phyloP scores from a whole-genome alignment of 192 early-diverging fungal species.

The Backusella macrospora region DNA sequence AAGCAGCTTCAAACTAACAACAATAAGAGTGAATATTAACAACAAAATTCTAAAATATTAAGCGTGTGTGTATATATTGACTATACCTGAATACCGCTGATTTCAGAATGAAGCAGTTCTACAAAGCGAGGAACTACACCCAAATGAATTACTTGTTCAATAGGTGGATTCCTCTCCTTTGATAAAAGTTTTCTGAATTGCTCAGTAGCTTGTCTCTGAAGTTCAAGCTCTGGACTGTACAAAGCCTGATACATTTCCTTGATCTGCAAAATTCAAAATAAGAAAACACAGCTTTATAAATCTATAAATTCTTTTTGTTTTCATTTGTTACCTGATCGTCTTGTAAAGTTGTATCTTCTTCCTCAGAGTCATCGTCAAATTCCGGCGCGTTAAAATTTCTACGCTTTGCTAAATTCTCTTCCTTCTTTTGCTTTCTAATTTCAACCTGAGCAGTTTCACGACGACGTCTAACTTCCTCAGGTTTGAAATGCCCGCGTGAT shows the following conservation, averaged over 20 bases:
- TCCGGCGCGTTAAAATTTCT: slow-evolving; percentile 52
- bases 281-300: background rate
- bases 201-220: slow-evolving; percentile 42
- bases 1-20: slow-evolving; percentile 54
- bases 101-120: slow-evolving; percentile 46
- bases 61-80: background rate
- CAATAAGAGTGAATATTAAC: background rate
- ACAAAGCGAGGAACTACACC: slow-evolving; percentile 55
- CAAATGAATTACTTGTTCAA: slow-evolving; percentile 50
- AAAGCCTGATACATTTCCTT: slow-evolving; percentile 24
- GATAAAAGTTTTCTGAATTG: slow-evolving; percentile 53
- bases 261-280: background rate
- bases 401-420: slow-evolving; percentile 50
- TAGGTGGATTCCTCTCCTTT: slow-evolving; percentile 54
- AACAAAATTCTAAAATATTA: background rate
- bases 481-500: slow-evolving; percentile 57
- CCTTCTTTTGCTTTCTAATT: slow-evolving; percentile 50
- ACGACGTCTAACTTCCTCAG: slow-evolving; percentile 48
- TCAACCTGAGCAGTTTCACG: slow-evolving; percentile 48
- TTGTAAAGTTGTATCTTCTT: background rate
- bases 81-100: slow-evolving; percentile 37
- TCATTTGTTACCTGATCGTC: slow-evolving; percentile 2
- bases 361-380: slow-evolving; percentile 21
- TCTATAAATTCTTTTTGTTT: background rate
- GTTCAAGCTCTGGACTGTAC: slow-evolving; percentile 37